Conservation (phyloP, 768 basidiomycete species). For the Calocera viscosa region DNA sequence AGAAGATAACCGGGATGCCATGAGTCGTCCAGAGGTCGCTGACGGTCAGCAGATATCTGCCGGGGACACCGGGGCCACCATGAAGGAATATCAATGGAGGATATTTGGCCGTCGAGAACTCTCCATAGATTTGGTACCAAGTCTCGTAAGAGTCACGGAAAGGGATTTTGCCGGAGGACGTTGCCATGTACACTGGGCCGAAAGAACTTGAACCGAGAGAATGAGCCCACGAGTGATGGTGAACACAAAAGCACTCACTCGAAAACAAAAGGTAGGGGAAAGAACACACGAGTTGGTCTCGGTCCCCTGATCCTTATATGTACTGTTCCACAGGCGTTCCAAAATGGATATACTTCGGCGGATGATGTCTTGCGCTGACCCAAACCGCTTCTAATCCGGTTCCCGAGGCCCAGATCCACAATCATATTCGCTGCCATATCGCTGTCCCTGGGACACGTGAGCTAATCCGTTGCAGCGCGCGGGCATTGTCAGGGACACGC, state of each 20-base stretch:
- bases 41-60: constrained; percentile 33
- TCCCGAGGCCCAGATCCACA: background rate
- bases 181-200: background rate
- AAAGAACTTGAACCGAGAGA: no score
- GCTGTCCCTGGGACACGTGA: no score
- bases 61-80: constrained; percentile 39
- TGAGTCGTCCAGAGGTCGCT: constrained; percentile 30
- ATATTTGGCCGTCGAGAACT: constrained; percentile 13
- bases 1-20: constrained; percentile 38
- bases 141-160: constrained; percentile 10
- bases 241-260: no score
- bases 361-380: background rate
- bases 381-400: background rate
- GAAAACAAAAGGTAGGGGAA: no score
- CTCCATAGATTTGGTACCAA: constrained; percentile 14
- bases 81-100: constrained; percentile 36
- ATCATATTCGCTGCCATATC: background rate
- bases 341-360: background rate
- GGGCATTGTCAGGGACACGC: no score
- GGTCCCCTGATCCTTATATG: no score
- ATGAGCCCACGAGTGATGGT: no score
- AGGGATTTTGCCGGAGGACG: background rate
- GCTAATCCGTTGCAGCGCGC: no score
- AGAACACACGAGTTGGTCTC: no score
- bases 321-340: background rate